These are phyloP conservation scores for Trypanosoma caninum DNA, from an alignment of 208 protist species.

Conservation along the genomic window DNA sequence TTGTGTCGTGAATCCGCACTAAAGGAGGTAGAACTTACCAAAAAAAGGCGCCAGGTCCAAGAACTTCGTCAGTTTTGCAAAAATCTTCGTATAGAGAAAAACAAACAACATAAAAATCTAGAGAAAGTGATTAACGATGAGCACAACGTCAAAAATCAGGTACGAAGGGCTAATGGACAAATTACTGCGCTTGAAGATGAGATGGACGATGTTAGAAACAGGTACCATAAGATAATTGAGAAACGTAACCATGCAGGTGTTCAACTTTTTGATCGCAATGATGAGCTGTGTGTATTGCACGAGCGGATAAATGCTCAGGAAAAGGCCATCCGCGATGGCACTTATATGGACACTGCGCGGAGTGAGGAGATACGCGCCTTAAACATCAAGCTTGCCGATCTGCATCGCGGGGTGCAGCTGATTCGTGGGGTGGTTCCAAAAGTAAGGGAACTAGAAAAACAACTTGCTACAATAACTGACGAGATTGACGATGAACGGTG, in stretches of 20 bases:
- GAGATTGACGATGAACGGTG: slow-evolving; percentile 87
- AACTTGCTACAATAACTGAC: slow-evolving; percentile 58
- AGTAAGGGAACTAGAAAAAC: slow-evolving; percentile 81
- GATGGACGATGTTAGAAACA: slow-evolving; percentile 80
- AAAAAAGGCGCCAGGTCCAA: slow-evolving; percentile 78
- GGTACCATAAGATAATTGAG: slow-evolving; percentile 89
- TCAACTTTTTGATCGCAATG: slow-evolving; percentile 96
- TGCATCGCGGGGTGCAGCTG: slow-evolving; percentile 81
- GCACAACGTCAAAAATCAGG: slow-evolving; percentile 82
- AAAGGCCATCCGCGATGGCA: slow-evolving; percentile 81
- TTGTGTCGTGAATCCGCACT: slow-evolving; percentile 79
- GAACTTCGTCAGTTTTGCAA: slow-evolving; percentile 63
- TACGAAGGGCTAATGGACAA: slow-evolving; percentile 89
- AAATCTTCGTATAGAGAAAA: slow-evolving; percentile 83
- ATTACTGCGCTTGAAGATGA: slow-evolving; percentile 85
- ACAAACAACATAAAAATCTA: slow-evolving; percentile 70
- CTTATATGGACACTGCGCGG: slow-evolving; percentile 71
- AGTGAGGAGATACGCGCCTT: slow-evolving; percentile 70
- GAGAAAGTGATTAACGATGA: slow-evolving; percentile 62
- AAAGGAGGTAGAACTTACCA: slow-evolving; percentile 86
- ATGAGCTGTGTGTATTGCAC: slow-evolving; percentile 93
- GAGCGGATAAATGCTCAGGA: slow-evolving; percentile 94
- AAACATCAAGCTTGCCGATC: slow-evolving; percentile 71
- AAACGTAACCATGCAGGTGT: slow-evolving; percentile 93
- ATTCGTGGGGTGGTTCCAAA: slow-evolving; percentile 72